Conservation (phyloP, 257 asterid species). For the Scutellaria baicalensis region DNA sequence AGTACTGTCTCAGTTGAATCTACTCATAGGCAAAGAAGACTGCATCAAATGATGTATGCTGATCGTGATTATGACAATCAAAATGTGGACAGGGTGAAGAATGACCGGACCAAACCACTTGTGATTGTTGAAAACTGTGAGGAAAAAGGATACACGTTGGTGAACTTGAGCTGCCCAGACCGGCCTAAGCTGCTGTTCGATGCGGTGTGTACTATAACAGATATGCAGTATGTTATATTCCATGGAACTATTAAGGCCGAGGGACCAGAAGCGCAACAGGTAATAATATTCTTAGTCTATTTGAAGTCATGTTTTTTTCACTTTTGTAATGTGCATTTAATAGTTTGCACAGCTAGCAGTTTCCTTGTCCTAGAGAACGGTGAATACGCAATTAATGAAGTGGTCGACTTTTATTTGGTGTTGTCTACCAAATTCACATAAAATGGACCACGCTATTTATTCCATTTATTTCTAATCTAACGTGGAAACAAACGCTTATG, state of each 20-base stretch:
- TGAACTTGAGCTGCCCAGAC: conserved; percentile 44
- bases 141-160: conserved; percentile 46
- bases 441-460: not conserved
- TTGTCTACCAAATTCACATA: not conserved
- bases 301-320: not conserved
- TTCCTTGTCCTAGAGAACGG: not conserved
- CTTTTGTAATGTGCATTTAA: not conserved
- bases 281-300: not conserved
- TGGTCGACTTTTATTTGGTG: not conserved
- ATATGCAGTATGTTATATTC: conserved; percentile 58
- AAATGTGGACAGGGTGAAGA: not conserved
- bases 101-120: conserved; percentile 23
- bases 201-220: conserved; percentile 59
- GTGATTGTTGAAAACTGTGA: conserved; percentile 43
- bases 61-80: conserved; percentile 53
- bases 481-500: not conserved
- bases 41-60: conserved; percentile 86
- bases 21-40: conserved; percentile 64
- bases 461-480: not conserved
- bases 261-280: conserved; percentile 63
- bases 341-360: not conserved
- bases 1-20: conserved; percentile 67
- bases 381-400: not conserved
- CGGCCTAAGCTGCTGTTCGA: conserved; percentile 67
- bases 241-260: conserved; percentile 53